These are phyloP conservation scores for Collybiopsis confluens DNA, from an alignment of 768 basidiomycete species.

Conservation along the genomic window DNA sequence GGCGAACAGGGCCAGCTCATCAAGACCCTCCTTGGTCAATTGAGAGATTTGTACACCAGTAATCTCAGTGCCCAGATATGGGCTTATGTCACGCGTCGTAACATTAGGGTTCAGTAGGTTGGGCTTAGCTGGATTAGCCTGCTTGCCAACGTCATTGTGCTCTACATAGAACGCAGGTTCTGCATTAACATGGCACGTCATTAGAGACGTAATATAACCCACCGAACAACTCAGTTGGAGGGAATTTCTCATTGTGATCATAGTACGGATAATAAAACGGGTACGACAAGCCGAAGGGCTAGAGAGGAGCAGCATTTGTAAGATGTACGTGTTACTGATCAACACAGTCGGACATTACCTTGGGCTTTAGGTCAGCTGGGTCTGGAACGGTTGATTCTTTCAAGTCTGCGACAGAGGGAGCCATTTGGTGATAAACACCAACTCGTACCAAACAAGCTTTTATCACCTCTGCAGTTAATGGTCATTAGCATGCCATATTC, in stretches of 20 bases:
- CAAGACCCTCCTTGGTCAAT: slow-evolving; percentile 45
- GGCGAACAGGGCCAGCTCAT: slow-evolving; percentile 48
- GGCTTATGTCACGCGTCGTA: slow-evolving; percentile 36
- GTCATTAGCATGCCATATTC: slow-evolving; percentile 9
- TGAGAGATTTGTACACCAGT: slow-evolving; percentile 49
- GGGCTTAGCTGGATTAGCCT: slow-evolving; percentile 48
- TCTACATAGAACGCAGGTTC: too few relatives aligned
- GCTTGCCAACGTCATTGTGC: slow-evolving; percentile 38
- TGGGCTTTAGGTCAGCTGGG: neutral
- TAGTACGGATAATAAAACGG: slow-evolving; percentile 47
- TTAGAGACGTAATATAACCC: neutral
- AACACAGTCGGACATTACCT: neutral
- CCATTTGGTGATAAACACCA: neutral
- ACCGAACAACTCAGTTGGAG: slow-evolving; percentile 46
- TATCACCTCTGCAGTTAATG: neutral
- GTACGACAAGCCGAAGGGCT: slow-evolving; percentile 31
- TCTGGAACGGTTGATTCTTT: neutral
- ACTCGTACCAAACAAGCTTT: neutral
- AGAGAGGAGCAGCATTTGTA: neutral
- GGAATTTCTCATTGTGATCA: slow-evolving; percentile 45
- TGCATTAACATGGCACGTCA: too few relatives aligned
- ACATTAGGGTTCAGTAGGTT: slow-evolving; percentile 40
- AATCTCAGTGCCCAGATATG: slow-evolving; percentile 50
- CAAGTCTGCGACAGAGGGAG: slow-evolving; percentile 6
- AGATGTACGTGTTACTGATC: neutral